These are phyloP conservation scores for Coemansia sp. DNA, from an alignment of 192 early-diverging fungal genomes.

Conservation along the genomic window DNA sequence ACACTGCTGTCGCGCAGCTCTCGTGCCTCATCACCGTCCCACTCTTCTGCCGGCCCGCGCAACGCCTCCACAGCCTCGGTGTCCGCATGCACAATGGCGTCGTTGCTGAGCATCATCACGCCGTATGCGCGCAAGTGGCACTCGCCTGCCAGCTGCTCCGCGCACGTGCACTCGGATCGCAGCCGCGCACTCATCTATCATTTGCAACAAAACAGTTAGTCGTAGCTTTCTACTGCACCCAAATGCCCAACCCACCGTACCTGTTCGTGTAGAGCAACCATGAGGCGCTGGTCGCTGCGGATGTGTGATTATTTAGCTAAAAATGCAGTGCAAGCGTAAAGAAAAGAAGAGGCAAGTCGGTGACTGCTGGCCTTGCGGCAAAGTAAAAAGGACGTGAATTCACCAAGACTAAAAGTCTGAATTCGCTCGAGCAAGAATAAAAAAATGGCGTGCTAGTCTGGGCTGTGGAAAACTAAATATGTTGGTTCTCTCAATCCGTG, in stretches of 20 bases:
- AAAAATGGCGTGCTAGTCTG: neutral
- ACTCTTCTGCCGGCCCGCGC: conserved; percentile 44
- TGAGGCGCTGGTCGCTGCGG: neutral
- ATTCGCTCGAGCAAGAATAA: neutral
- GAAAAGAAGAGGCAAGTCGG: neutral
- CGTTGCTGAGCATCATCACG: conserved; percentile 29
- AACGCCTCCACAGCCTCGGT: conserved; percentile 36
- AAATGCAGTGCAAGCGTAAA: neutral
- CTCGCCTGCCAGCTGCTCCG: conserved; percentile 20
- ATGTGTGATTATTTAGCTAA: neutral
- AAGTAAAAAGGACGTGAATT: neutral
- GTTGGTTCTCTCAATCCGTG: neutral
- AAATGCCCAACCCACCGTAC: neutral
- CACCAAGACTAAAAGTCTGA: neutral
- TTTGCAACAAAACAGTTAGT: neutral
- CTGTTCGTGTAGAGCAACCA: neutral
- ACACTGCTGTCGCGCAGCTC: conserved; percentile 23
- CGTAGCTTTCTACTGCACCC: neutral
- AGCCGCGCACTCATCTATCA: conserved; percentile 21
- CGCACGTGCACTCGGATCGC: conserved; percentile 27
- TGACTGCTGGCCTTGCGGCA: neutral
- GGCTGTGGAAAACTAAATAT: neutral
- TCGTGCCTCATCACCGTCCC: conserved; percentile 14
- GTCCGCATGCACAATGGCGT: conserved; percentile 38
- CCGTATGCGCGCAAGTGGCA: conserved; percentile 48